Evolutionary conservation across 257 asterid species (phyloP), one percentile per base, ranked within the genome.

Genomic region (Paraleonurus japonicus): DNA sequence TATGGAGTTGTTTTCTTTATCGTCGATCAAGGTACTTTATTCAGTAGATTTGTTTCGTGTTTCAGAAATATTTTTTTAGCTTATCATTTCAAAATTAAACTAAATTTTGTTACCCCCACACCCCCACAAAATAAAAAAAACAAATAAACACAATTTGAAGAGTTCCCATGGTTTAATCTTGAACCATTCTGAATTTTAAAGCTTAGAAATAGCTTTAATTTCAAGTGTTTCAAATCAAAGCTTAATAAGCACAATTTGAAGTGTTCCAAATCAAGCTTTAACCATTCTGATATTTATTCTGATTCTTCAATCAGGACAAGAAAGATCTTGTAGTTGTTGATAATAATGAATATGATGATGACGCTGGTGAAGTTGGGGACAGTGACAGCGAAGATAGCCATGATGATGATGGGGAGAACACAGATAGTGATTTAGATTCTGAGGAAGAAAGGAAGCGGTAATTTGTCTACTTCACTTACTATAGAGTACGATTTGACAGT

Each of bases 371-470:
- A 71, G 61, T 74, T 15, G 76, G 78, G 43, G 58, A 78, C 30
- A 90, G 92, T 70, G 99, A 85, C 24, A 82, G 85, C 26, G 96
- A 87, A 35, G 87, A 60, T 65, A 78, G 82, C 75, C 60, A 71
- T 2, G 85, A 64, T 30, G 92, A 82, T 67, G 76, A 71, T 59
- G 81, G 85, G 70, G 90, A 78, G 24, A 59, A 62, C 70, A 26
- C 77, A 30, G 65, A 85, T 45, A 89, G 96, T 75, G 96, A 92
- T 80, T 53, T 84, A 59, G 99, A 92, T 77, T 84, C 99, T 24
- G 99, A 92, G 71, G 99, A 95, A 75, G 98, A 95, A 80, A 80
- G 84, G 22, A 81, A 64, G 48, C 78, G 98, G 98, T 92, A 85
- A 48, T 39, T 19, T 53, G 27, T 53, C 24, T 75, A 23, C 66